Conservation (phyloP, 2,329 filamentous ascomycete species). For the Fusarium equiseti region DNA sequence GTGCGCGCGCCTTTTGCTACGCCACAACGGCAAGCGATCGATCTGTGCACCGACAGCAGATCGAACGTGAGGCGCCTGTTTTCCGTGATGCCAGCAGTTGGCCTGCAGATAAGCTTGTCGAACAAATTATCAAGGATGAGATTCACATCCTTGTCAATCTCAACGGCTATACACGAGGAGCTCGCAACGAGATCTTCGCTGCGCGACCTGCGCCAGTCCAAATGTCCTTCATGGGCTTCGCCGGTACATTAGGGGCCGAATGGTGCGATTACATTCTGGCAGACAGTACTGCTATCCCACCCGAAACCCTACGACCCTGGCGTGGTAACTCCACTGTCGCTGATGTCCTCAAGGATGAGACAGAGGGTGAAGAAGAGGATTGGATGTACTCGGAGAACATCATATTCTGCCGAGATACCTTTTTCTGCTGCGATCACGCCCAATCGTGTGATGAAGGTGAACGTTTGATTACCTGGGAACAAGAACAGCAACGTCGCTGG, state of each 20-base stretch:
- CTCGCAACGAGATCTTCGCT: conserved; percentile 97
- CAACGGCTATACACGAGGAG: conserved; percentile 97
- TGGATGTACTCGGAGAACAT: conserved; percentile 99
- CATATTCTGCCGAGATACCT: conserved; percentile 92
- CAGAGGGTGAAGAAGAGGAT: conserved; percentile 75
- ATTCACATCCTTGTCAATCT: conserved; percentile 97
- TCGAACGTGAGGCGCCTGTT: conserved; percentile 90
- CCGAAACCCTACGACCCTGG: conserved; percentile 82
- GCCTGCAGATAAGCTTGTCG: conserved; percentile 84
- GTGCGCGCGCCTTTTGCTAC: conserved; percentile 91
- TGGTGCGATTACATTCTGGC: conserved; percentile 99
- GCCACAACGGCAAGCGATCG: conserved; percentile 93
- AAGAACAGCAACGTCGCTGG: conserved; percentile 87
- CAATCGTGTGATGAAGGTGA: conserved; percentile 85
- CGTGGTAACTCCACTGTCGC: conserved; percentile 79
- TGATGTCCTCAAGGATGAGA: conserved; percentile 75
- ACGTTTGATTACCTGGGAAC: conserved; percentile 78
- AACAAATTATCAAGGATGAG: conserved; percentile 86
- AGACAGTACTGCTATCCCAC: conserved; percentile 87
- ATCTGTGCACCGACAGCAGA: conserved; percentile 90
- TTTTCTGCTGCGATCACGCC: conserved; percentile 97
- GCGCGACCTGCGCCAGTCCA: conserved; percentile 94
- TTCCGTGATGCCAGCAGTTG: conserved; percentile 91
- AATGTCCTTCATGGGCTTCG: conserved; percentile 99
- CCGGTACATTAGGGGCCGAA: conserved; percentile 93